Evolutionary conservation across 208 protist genomes (phyloP).

Genomic region (Entamoeba histolytica): DNA sequence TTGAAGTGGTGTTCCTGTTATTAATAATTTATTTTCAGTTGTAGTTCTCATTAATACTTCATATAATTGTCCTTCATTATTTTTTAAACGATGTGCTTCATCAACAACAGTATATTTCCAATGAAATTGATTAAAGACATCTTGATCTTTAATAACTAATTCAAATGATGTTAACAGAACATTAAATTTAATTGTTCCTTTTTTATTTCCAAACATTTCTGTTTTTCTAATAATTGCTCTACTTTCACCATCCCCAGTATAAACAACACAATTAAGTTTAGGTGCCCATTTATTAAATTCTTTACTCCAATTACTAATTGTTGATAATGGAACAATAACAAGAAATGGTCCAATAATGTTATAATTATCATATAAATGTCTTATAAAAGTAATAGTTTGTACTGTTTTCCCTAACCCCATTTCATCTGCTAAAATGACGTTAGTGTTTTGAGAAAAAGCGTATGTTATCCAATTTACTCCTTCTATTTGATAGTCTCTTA

Average conservation of each 20-base stretch:
- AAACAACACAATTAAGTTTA: background rate
- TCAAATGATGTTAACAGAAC: constrained; percentile 32
- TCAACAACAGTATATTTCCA: constrained; percentile 9
- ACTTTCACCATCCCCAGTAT: constrained; percentile 2
- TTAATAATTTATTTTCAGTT: background rate
- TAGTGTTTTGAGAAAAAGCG: background rate
- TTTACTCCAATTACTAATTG: constrained; percentile 16
- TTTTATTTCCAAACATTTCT: background rate
- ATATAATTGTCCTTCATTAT: background rate
- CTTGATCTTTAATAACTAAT: constrained; percentile 4
- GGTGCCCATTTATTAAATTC: constrained; percentile 18
- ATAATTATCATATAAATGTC: background rate
- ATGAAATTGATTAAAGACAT: background rate
- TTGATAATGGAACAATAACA: constrained; percentile 22
- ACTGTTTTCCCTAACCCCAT: constrained; percentile 29
- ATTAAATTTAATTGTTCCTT: constrained; percentile 20
- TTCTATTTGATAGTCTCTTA: background rate
- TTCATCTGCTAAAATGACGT: background rate
- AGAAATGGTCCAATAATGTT: constrained; percentile 19
- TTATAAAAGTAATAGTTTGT: constrained; percentile 13
- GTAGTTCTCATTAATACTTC: background rate
- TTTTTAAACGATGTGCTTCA: constrained; percentile 11
- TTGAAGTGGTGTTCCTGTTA: constrained; percentile 10
- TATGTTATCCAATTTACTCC: background rate
- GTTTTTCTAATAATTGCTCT: background rate